Evolutionary conservation across 2,329 filamentous ascomycete species (phyloP), one percentile per base, ranked within the genome.

Genomic region (Pseudocercospora musae): DNA sequence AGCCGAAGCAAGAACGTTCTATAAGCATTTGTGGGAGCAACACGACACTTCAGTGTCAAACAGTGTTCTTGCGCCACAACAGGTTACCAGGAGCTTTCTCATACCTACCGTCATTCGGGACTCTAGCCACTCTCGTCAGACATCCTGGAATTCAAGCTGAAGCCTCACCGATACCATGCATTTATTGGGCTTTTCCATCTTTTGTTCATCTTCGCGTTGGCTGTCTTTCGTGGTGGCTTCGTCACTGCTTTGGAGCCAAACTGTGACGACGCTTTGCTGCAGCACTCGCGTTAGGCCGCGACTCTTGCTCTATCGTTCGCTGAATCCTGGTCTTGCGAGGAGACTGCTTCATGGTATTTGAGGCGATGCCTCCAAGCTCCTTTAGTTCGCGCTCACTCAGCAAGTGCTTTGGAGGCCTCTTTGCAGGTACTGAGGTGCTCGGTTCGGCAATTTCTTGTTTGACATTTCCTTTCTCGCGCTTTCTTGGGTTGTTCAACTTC

Each of bases 291-390:
- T 63, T 60, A 10, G 65, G 65, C 55, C 23, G 53, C 10, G 31
- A 46, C n/a, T 59, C 57, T 33, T 58, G 46, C 25, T 59, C 53
- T 11, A 49, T 53, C 31, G 60, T 63, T 23, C 58, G 48, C 55
- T 63, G 63, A 15, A 33, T 57, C 33, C 65, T 56, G 10, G 65
- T 67, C 60, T 67, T 58, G 21, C 62, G 58, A 23, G 65, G 60
- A 46, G 73, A 72, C 1, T 71, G 72, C 71, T 73, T 69, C 59
- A 63, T 69, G 33, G 72, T 61, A 18, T 56, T 57, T 13, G 67
- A 70, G 1, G 63, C 10, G 2, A 29, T 27, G 29, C 2, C n/a
- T 21, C 48, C 25, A 18, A 42, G 15, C 21, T 57, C 50, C 7
- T 52, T 44, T 40, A 50, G 60, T 13, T 59, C 58, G 5, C 48